Evolutionary conservation across 257 asterid genomes (phyloP).

Genomic region (Anisodus tanguticus): DNA sequence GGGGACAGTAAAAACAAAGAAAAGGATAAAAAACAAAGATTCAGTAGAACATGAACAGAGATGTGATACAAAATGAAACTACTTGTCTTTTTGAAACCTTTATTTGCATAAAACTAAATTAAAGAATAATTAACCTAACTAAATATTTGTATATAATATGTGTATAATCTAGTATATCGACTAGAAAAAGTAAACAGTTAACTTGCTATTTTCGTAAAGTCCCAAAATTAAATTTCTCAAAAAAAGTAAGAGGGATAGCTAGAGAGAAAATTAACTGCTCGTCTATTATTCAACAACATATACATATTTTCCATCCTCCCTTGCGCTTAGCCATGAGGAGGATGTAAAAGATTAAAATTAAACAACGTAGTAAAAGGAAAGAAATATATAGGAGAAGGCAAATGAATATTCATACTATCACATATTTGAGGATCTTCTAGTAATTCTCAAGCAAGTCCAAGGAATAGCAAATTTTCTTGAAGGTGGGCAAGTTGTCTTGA

Average conservation of each 20-base stretch:
- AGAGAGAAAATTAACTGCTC: background rate
- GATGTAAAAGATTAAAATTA: background rate
- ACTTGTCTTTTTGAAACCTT: background rate
- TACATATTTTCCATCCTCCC: background rate
- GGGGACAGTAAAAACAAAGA: background rate
- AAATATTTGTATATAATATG: too few relatives aligned
- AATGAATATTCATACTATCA: slow-evolving; percentile 11
- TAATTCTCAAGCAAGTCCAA: slow-evolving; percentile 43
- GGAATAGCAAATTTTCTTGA: slow-evolving; percentile 66
- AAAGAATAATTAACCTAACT: too few relatives aligned
- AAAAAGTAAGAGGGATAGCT: background rate
- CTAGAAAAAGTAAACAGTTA: too few relatives aligned
- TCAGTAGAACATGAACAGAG: background rate
- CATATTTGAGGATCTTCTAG: background rate
- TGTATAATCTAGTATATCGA: too few relatives aligned
- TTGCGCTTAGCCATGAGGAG: background rate
- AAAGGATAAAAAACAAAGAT: background rate
- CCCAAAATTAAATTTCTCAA: background rate
- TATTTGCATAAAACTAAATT: too few relatives aligned
- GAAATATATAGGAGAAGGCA: background rate
- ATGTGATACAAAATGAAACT: background rate
- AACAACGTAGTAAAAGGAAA: background rate
- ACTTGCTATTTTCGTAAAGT: too few relatives aligned
- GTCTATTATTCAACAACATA: background rate
- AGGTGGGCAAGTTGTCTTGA: slow-evolving; percentile 50